A percentile compares a stretch with the other conserved stretches of the same genome.
Conservation (phyloP, 768 basidiomycete genomes). For the Fomitopsis pulvina region DNA sequence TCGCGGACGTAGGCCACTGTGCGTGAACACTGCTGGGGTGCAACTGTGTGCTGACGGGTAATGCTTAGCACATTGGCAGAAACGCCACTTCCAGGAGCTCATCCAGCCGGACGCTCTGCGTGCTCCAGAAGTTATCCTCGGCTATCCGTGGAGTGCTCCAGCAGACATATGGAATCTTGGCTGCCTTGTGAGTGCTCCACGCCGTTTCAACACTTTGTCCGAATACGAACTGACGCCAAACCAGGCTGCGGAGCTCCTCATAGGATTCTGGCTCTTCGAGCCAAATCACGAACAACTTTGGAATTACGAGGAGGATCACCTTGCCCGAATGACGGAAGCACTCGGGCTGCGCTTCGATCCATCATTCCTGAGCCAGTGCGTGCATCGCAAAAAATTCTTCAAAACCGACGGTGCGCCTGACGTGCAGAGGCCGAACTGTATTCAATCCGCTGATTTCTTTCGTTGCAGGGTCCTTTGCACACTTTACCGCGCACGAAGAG, state of each 20-base stretch:
- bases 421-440: not conserved
- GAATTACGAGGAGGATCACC: conserved; percentile 1
- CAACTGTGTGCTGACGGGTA: too few relatives aligned
- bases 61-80: not conserved
- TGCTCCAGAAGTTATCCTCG: conserved; percentile 2
- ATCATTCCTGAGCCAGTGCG: not conserved
- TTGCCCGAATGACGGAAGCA: conserved; percentile 4
- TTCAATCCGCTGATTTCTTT: not conserved
- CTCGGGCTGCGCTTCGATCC: not conserved
- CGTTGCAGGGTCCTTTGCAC: not conserved
- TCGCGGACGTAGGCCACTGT: conserved; percentile 4
- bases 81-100: conserved; percentile 2
- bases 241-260: not conserved
- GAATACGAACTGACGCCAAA: not conserved
- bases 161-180: not conserved
- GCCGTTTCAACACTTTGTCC: not conserved
- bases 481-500: not conserved
- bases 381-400: not conserved
- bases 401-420: not conserved
- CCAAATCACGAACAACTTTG: not conserved
- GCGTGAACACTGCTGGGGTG: not conserved
- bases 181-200: not conserved
- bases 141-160: not conserved
- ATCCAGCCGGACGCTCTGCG: conserved; percentile 2
- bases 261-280: conserved; percentile 5